Evolutionary conservation across 352 stramenopile species (phyloP).

Genomic region (Globisporangium uncinulatum): DNA sequence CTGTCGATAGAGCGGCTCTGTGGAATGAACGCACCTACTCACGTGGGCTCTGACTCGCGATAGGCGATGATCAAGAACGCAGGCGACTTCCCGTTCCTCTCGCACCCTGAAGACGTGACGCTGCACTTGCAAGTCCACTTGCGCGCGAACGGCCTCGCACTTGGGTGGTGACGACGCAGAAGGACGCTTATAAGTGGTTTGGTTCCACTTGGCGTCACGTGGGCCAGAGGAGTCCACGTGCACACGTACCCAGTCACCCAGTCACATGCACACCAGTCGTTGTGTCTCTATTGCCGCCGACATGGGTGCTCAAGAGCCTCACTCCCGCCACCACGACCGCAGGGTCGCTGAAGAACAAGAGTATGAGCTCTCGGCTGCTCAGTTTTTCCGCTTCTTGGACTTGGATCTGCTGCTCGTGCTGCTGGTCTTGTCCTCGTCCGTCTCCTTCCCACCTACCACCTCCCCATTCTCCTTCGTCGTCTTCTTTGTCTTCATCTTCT

Average conservation of each 20-base stretch:
- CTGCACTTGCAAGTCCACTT: slow-evolving; percentile 77
- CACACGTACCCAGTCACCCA: too few species aligned
- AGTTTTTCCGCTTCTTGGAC: slow-evolving; percentile 43
- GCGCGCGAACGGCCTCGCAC: slow-evolving; percentile 44
- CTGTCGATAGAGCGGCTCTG: slow-evolving; percentile 1
- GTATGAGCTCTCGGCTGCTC: neutral
- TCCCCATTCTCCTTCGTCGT: neutral
- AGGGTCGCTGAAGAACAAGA: too few species aligned
- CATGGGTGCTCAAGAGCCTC: too few species aligned
- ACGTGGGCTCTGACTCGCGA: neutral
- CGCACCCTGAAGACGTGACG: slow-evolving; percentile 64
- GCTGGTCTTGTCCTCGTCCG: slow-evolving; percentile 16
- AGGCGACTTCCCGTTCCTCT: slow-evolving; percentile 68
- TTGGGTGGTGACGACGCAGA: slow-evolving; percentile 17
- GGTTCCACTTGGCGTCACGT: too few species aligned
- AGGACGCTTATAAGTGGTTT: too few species aligned
- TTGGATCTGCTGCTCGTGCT: slow-evolving; percentile 15
- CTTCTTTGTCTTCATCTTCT: neutral
- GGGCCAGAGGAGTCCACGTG: too few species aligned
- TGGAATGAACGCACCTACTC: neutral
- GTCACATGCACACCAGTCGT: too few species aligned
- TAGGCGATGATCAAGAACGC: slow-evolving; percentile 65
- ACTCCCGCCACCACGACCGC: too few species aligned
- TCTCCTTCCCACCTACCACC: too few species aligned
- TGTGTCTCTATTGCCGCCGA: too few species aligned